Evolutionary conservation across 1,284 basidiomycete species (phyloP).

Genomic region (Jaminaea rosea): DNA sequence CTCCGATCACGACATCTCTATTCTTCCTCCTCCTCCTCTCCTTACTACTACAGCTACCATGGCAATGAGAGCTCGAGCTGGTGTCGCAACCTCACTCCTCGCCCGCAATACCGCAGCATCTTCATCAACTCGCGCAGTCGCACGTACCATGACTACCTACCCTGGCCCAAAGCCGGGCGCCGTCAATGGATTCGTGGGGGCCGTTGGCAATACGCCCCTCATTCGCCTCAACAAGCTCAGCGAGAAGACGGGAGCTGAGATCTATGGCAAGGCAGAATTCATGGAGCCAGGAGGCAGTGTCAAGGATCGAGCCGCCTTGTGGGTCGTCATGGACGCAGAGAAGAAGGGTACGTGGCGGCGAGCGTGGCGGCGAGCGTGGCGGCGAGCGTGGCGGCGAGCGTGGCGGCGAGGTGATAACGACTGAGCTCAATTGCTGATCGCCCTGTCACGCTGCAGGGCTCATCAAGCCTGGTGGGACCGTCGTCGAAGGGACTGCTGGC

Average conservation of each 20-base stretch:
- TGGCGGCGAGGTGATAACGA: too few species aligned
- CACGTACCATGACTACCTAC: too few species aligned
- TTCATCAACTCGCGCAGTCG: not conserved
- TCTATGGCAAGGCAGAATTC: slow-evolving; percentile 92
- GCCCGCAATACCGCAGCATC: not conserved
- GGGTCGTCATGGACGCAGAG: slow-evolving; percentile 81
- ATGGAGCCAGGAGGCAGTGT: slow-evolving; percentile 98
- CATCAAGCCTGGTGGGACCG: slow-evolving; percentile 80
- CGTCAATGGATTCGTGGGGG: slow-evolving; percentile 69
- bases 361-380: not conserved
- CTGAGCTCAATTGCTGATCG: too few species aligned
- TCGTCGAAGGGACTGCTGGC: slow-evolving; percentile 97
- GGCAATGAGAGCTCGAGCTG: too few species aligned
- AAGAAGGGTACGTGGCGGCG: slow-evolving; percentile 59
- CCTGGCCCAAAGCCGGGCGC: slow-evolving; percentile 8
- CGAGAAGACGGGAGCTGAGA: slow-evolving; percentile 77
- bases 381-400: not conserved
- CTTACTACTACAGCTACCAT: too few species aligned
- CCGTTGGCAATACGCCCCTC: slow-evolving; percentile 87
- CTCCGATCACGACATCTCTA: too few species aligned
- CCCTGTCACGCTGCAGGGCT: slow-evolving; percentile 50
- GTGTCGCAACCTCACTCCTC: too few species aligned
- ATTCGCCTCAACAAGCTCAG: slow-evolving; percentile 59
- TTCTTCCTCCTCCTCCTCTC: too few species aligned
- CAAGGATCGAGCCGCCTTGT: slow-evolving; percentile 92